Base-by-base conservation (phyloP, 345 rosid genomes). In the Clarkia xantiana region DNA sequence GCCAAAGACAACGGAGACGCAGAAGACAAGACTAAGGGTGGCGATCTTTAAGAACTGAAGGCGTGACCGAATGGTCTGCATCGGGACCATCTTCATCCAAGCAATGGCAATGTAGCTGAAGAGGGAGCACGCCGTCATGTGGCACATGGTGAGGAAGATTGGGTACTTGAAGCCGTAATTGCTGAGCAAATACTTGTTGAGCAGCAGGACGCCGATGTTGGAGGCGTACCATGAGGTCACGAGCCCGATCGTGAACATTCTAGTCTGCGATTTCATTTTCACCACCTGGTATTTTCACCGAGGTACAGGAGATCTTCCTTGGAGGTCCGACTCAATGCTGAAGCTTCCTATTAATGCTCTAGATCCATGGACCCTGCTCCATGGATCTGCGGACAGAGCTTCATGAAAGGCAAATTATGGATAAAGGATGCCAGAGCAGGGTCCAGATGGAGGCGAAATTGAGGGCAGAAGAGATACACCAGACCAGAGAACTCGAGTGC, bases 131-230 rank as follows among this genome's bases (percentile, higher is more conserved):
- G 97, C 96, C 11, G 93, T 90, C 97, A 90, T 90, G 78, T 90
- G 97, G 49, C 97, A 90, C 96, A 90, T 86, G 53, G 97, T 86
- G 52, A 90, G 71, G 61, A 90, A 90, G 71, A 90, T 90, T 55
- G 97, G 97, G 62, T 86, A 90, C 73, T 76, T 90, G 85, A 90
- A 90, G 2, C 96, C 97, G 20, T 86, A 90, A 60, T 86, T 86
- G 73, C 89, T 81, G 2, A 90, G 69, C 60, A 86, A 62, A 62
- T 86, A 90, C 76, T 90, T 90, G 80, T 90, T 90, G 17, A 90
- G 70, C 52, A 90, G 54, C 64, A 90, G 58, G 0, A 90, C 97
- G 15, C 97, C 96, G 54, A 90, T 90, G 79, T 90, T 90, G 2
- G 96, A 81, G 16, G 93, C 73, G 68, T 90, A 90, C 97, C 97